Percentiles rank a stretch among this genome's conserved stretches.
Evolutionary conservation across 2,329 filamentous ascomycete species (phyloP).

Genomic region (Fusarium mundagurra): DNA sequence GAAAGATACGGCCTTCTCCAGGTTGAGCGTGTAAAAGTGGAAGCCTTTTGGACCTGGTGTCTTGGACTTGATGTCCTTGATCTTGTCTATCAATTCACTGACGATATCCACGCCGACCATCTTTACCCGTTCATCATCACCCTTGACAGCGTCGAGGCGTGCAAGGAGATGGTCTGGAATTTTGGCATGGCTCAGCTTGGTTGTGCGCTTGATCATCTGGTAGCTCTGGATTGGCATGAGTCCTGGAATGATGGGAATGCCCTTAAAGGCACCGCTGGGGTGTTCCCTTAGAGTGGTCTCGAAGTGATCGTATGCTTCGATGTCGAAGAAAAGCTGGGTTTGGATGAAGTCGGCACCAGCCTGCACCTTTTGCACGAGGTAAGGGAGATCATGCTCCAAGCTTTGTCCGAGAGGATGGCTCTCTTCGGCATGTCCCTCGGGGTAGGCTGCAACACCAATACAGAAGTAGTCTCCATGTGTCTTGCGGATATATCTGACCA

Average conservation of each 20-base stretch:
- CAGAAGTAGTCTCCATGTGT: slow-evolving; percentile 95
- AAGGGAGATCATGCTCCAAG: slow-evolving; percentile 84
- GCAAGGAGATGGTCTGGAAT: slow-evolving; percentile 77
- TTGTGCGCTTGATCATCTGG: slow-evolving; percentile 92
- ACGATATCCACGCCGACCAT: slow-evolving; percentile 83
- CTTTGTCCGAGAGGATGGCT: slow-evolving; percentile 78
- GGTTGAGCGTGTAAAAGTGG: slow-evolving; percentile 96
- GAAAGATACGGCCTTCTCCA: slow-evolving; percentile 95
- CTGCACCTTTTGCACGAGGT: slow-evolving; percentile 86
- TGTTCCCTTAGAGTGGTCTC: slow-evolving; percentile 81
- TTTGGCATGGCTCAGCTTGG: slow-evolving; percentile 91
- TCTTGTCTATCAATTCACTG: slow-evolving; percentile 81
- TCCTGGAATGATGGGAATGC: slow-evolving; percentile 89
- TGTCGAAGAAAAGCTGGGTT: slow-evolving; percentile 97
- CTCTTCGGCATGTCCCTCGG: slow-evolving; percentile 93
- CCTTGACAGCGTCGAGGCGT: slow-evolving; percentile 77
- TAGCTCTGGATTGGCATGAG: slow-evolving; percentile 99
- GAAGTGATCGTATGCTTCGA: slow-evolving; percentile 82
- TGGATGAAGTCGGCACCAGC: slow-evolving; percentile 98
- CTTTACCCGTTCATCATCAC: slow-evolving; percentile 85
- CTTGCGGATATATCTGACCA: slow-evolving; percentile 88
- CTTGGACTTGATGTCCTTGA: slow-evolving; percentile 71
- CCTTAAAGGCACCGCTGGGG: slow-evolving; percentile 84
- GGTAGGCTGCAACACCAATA: slow-evolving; percentile 92
- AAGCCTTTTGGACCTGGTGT: slow-evolving; percentile 77